These are phyloP conservation scores for Elaeis oleifera DNA, from an alignment of 202 grass and related monocot species.

Conservation along the genomic window DNA sequence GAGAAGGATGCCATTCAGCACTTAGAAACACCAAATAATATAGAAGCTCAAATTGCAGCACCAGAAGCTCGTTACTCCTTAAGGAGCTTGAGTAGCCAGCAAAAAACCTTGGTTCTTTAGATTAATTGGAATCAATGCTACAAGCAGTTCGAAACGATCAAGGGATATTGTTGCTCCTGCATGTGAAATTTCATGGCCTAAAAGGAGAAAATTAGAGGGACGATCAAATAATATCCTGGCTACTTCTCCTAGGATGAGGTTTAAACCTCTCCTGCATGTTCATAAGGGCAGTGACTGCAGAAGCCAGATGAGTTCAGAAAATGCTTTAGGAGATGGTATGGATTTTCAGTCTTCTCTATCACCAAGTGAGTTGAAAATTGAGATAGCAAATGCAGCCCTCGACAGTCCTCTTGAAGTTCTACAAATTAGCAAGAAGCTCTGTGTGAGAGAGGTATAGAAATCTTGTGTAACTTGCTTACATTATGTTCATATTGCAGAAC, in stretches of 20 bases:
- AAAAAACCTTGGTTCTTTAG: conserved; percentile 20
- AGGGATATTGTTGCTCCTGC: conserved; percentile 18
- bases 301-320: conserved; percentile 21
- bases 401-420: neutral
- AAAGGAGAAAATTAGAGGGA: conserved; percentile 35
- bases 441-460: conserved; percentile 11
- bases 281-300: conserved; percentile 6
- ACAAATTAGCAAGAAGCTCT: neutral
- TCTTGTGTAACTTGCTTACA: neutral
- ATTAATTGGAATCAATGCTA: conserved; percentile 10
- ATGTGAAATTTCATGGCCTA: conserved; percentile 36
- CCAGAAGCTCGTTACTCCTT: conserved; percentile 25
- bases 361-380: neutral
- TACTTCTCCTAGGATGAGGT: conserved; percentile 35
- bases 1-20: conserved; percentile 21
- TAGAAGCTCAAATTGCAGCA: conserved; percentile 24
- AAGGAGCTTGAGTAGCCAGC: conserved; percentile 6
- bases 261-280: conserved; percentile 21
- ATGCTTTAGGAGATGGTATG: conserved; percentile 1
- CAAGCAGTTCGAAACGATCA: conserved; percentile 23
- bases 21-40: conserved; percentile 11
- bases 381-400: neutral
- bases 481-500: neutral
- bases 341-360: neutral
- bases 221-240: conserved; percentile 27